Conservation (phyloP, 495 filamentous ascomycete genomes). For the Aspergillus sclerotioniger region DNA sequence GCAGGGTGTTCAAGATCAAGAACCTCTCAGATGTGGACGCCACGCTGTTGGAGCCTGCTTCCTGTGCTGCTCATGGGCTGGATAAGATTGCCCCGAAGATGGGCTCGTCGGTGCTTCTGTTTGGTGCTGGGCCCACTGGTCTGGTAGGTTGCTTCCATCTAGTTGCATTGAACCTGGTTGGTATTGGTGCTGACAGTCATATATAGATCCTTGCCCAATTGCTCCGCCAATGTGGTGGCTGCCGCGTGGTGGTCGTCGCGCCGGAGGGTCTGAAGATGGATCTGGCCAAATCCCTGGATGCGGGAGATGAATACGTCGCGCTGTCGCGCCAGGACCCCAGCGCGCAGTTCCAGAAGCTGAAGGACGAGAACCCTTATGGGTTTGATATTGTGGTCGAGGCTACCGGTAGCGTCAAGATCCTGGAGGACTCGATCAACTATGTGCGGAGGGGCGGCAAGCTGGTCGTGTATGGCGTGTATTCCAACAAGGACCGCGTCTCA, state of each 20-base stretch:
- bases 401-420: conserved; percentile 62
- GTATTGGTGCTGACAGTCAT: neutral
- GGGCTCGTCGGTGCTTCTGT: conserved; percentile 62
- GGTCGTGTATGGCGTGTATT: conserved; percentile 68
- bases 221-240: conserved; percentile 62
- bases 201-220: conserved; percentile 54
- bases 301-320: conserved; percentile 62
- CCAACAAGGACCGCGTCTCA: conserved; percentile 55
- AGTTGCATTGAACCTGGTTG: neutral
- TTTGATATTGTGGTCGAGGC: conserved; percentile 68
- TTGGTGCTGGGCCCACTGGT: conserved; percentile 69
- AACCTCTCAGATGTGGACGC: conserved; percentile 68
- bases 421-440: conserved; percentile 69
- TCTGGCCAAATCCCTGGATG: conserved; percentile 63
- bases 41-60: conserved; percentile 71
- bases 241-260: conserved; percentile 63
- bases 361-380: conserved; percentile 65
- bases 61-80: conserved; percentile 67
- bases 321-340: conserved; percentile 56
- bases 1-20: conserved; percentile 67
- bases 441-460: conserved; percentile 66
- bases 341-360: conserved; percentile 58
- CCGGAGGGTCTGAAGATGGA: conserved; percentile 69
- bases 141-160: conserved; percentile 32
- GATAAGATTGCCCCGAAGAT: conserved; percentile 71